Base-by-base conservation (phyloP, 345 rosid species). In the Aethionema arabicum region DNA sequence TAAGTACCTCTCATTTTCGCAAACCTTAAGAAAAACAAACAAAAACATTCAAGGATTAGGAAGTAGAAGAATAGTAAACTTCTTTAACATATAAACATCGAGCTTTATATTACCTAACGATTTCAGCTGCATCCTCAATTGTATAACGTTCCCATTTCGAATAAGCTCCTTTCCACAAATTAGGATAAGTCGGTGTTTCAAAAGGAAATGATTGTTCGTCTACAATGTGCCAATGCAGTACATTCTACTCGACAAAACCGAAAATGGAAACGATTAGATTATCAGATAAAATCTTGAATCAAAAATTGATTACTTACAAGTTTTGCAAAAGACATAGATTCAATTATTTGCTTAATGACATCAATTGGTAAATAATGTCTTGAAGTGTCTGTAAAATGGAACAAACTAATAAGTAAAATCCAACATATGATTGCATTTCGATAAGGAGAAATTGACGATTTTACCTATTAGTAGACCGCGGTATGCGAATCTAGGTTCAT, bases 291-390 rank as follows among this genome's bases (percentile, higher is more conserved):
- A 43, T 29, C 2, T 70, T 37, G 12, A 2, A 57, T 6, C 47
- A 8, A 5, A 5, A 14, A 7, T 30, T 37, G 69, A 58, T 52
- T 47, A 60, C 95, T 82, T 85, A 87, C 99, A 68, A 93, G 73
- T 84, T 93, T 93, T 52, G 96, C 90, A 50, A 74, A 93, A n/a
- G 99, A 82, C 97, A 93, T 93, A 4, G 99, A 87, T 53, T 93
- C 97, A 50, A 83, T 74, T 62, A 90, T 74, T 68, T 80, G 88
- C 85, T 90, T 90, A 33, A 93, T 90, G 59, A 85, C 87, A 42
- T 77, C 79, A 56, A 82, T 36, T 4, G 99, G 97, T 39, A 80
- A 76, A 72, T 68, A 87, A 69, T 90, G 99, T 74, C 99, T 85
- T 31, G 99, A 83, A 33, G 99, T 90, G 79, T 93, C 99, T 93